phyloP scores from a whole-genome alignment of 768 basidiomycete species.

The Sarcomyxa edulis region DNA sequence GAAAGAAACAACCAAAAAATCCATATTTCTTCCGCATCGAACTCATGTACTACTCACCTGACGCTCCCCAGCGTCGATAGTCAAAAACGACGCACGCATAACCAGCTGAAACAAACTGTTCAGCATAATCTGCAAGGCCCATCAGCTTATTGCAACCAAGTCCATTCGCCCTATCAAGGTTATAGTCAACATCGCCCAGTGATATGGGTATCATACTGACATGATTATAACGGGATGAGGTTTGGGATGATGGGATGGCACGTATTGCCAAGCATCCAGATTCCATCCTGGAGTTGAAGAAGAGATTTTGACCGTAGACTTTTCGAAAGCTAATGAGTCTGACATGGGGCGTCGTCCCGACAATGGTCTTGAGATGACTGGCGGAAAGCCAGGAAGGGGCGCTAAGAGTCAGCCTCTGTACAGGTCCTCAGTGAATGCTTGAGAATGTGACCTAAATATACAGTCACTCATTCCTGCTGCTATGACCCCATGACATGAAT shows the following conservation, averaged over 20 bases:
- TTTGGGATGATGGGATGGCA: constrained; percentile 13
- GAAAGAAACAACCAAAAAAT: neutral
- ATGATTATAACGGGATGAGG: constrained; percentile 23
- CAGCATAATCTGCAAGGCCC: constrained; percentile 21
- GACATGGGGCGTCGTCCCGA: neutral
- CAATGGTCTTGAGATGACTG: too few relatives aligned
- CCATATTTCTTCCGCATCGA: too few relatives aligned
- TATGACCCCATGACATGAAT: too few relatives aligned
- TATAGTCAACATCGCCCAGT: neutral
- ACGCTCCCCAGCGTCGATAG: constrained; percentile 30
- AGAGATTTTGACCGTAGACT: constrained; percentile 18
- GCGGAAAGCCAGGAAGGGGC: neutral
- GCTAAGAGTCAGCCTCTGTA: too few relatives aligned
- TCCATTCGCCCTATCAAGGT: constrained; percentile 31
- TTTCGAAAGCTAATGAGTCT: neutral
- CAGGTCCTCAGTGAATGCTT: too few relatives aligned
- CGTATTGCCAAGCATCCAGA: constrained; percentile 27
- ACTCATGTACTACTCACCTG: constrained; percentile 24
- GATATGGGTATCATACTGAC: constrained; percentile 8
- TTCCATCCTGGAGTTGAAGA: constrained; percentile 24
- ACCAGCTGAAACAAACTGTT: constrained; percentile 19
- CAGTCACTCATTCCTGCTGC: too few relatives aligned
- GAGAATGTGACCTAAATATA: too few relatives aligned
- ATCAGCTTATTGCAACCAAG: constrained; percentile 23
- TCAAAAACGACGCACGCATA: constrained; percentile 30